Conservation (phyloP, 371 early-diverging fungal species). For the Mucor mucedo region DNA sequence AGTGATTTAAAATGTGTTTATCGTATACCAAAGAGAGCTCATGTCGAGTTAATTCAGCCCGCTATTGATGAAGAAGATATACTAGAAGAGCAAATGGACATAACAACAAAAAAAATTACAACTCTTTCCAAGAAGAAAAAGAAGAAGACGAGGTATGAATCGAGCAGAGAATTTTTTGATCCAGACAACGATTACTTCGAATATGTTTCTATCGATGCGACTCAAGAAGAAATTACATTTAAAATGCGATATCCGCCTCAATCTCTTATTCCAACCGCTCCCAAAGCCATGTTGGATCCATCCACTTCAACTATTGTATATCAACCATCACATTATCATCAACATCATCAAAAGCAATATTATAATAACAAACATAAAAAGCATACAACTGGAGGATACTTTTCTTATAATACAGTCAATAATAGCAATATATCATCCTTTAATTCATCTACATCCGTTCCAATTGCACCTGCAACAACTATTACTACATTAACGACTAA, state of each 20-base stretch:
- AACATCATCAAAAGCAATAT: constrained; percentile 11
- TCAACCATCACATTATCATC: constrained; percentile 6
- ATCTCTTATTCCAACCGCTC: constrained; percentile 36
- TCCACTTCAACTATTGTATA: constrained; percentile 1
- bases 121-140: not conserved
- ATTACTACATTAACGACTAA: constrained; percentile 9
- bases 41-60: constrained; percentile 3
- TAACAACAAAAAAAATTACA: not conserved
- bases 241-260: constrained; percentile 35
- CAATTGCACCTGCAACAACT: constrained; percentile 1
- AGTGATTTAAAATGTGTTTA: constrained; percentile 56
- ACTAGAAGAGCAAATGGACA: not conserved
- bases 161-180: constrained; percentile 40
- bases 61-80: not conserved
- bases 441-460: constrained; percentile 9
- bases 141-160: constrained; percentile 13
- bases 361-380: constrained; percentile 15
- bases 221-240: constrained; percentile 28
- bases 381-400: constrained; percentile 5
- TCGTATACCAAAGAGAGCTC: constrained; percentile 57
- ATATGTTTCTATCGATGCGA: constrained; percentile 30
- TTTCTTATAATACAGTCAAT: constrained; percentile 12
- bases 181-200: constrained; percentile 43
- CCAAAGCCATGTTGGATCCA: constrained; percentile 39
- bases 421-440: constrained; percentile 15